Base-by-base conservation (phyloP, 805 yeast genomes). In the Lachancea thermotolerans region DNA sequence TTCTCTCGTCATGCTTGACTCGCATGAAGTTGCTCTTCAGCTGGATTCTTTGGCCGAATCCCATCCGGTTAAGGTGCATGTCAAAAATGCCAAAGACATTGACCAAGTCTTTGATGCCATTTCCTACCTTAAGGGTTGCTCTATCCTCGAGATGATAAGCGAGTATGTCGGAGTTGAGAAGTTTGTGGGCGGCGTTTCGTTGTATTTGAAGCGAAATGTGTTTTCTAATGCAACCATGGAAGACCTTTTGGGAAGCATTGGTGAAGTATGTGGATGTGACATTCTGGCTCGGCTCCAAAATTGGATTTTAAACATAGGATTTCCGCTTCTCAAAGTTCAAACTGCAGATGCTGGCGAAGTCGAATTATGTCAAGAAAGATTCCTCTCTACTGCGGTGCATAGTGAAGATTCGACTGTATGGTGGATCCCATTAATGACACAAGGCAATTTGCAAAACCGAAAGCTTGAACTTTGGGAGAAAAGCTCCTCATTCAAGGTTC, bases 41-140 rank as follows among this genome's bases (percentile, higher is more conserved):
- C 69, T 80, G 49, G 85, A 80, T 55, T 73, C 80, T 1, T 70
- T 79, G 49, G 65, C 75, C 51, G 76, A 71, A 54, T 81, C 91
- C 5, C 95, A 87, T 63, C 90, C 95, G 6, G 79, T 86, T 48
- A 85, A 85, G 64, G 95, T 86, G 8, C 84, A 85, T 10, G 87
- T 87, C n/a, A 67, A 74, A 53, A 78, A 81, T 57, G 91, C 91
- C 4, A 76, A 78, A 50, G 93, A 86, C 54, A 81, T 86, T 50
- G 85, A 82, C 60, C 90, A 86, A 67, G 79, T 85, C 15, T 86
- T 86, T 60, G 95, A 86, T 58, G 79, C 80, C 30, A 86, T 86
- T 46, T 85, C 93, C 3, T 86, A 86, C 64, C 67, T 80, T 51
- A 86, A 86, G 67, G 95, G 95, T 46, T 85, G 89, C 6, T 81